These are phyloP conservation scores for Pueraria montana DNA, from an alignment of 306 rosid species.

Conservation along the genomic window DNA sequence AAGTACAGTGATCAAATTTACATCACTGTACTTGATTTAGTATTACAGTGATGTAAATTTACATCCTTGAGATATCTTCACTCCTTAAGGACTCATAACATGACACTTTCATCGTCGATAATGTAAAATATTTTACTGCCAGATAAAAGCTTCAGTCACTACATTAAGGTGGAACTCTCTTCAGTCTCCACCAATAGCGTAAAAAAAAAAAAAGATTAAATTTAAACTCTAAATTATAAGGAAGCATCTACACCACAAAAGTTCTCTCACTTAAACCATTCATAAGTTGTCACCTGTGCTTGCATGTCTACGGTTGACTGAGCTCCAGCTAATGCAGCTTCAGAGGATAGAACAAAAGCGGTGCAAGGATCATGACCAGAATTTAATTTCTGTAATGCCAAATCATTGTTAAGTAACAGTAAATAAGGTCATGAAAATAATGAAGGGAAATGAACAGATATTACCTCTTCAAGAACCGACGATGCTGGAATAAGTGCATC, in stretches of 20 bases:
- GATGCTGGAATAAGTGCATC: conserved; percentile 96
- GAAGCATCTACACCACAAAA: conserved; percentile 13
- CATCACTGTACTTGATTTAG: background rate
- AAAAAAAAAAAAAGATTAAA: conserved; percentile 1
- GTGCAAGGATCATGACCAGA: conserved; percentile 76
- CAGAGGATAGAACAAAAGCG: conserved; percentile 86
- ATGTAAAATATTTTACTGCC: conserved; percentile 19
- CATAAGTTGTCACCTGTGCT: conserved; percentile 73
- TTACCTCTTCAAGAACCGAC: conserved; percentile 78
- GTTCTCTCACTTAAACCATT: conserved; percentile 14
- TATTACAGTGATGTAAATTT: background rate
- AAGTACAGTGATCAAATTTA: background rate
- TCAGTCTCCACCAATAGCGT: background rate
- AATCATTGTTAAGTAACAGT: conserved; percentile 42
- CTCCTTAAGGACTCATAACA: background rate
- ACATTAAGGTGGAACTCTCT: conserved; percentile 10
- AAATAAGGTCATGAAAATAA: conserved; percentile 37
- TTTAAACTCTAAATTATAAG: conserved; percentile 13
- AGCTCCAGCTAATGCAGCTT: conserved; percentile 86
- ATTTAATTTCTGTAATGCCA: conserved; percentile 68
- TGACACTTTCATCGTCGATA: background rate
- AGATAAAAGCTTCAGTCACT: background rate
- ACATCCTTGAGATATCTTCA: background rate
- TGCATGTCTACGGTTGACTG: conserved; percentile 87
- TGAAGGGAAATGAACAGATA: conserved; percentile 31